Percentiles rank a stretch among this genome's conserved stretches.
Evolutionary conservation across 208 protist species (phyloP).

Genomic region (Leishmania major): DNA sequence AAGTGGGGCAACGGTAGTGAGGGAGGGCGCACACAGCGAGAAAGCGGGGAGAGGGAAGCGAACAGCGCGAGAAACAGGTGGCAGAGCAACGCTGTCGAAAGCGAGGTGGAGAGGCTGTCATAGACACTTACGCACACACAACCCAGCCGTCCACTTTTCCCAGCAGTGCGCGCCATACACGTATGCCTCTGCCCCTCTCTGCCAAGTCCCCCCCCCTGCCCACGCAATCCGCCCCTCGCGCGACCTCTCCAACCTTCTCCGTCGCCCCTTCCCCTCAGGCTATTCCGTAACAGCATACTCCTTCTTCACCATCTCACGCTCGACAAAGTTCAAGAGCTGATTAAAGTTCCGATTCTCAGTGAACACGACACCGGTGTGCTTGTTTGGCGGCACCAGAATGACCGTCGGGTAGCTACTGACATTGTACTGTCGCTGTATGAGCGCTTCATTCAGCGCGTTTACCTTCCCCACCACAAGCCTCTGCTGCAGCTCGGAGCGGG

Average conservation of each 20-base stretch:
- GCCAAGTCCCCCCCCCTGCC: background rate
- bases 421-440: constrained; percentile 21
- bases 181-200: background rate
- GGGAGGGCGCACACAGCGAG: background rate
- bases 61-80: background rate
- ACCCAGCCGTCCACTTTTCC: background rate
- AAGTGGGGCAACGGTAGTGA: background rate
- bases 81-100: background rate
- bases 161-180: background rate
- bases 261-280: background rate
- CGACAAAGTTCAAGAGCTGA: constrained; percentile 32
- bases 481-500: constrained; percentile 21
- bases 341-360: constrained; percentile 27
- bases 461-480: constrained; percentile 46
- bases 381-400: constrained; percentile 40
- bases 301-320: constrained; percentile 9
- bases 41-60: background rate
- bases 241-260: background rate
- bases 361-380: constrained; percentile 33
- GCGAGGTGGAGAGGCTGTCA: background rate
- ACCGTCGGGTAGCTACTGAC: constrained; percentile 56
- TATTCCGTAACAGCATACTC: background rate
- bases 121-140: background rate
- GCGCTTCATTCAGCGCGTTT: constrained; percentile 21
- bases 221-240: background rate